A percentile compares a stretch with the other conserved stretches of the same genome.
These are phyloP conservation scores for Plasmodium gaboni DNA, from an alignment of 169 alveolate genomes.

Conservation along the genomic window DNA sequence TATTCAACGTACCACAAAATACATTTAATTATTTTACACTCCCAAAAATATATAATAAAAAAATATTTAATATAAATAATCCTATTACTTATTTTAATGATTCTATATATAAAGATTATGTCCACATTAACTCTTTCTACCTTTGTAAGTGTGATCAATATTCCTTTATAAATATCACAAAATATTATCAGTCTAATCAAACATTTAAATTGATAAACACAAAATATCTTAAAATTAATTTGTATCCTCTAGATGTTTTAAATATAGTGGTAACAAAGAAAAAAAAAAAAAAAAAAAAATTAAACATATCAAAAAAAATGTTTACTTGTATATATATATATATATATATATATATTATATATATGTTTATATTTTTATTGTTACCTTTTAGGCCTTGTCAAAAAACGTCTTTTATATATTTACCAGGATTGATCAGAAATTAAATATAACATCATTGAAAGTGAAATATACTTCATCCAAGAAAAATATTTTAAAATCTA, in stretches of 20 bases:
- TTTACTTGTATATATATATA: too few species aligned
- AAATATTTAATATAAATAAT: constrained; percentile 1
- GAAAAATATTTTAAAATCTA: constrained; percentile 2
- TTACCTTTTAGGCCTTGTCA: constrained; percentile 27
- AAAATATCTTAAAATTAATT: constrained; percentile 11
- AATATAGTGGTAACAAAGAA: constrained; percentile 20
- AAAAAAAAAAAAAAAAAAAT: background rate
- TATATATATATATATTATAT: background rate
- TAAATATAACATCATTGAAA: constrained; percentile 48
- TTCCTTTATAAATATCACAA: constrained; percentile 21
- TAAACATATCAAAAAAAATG: too few species aligned
- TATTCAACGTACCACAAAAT: constrained; percentile 6
- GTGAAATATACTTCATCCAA: constrained; percentile 39
- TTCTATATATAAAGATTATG: background rate
- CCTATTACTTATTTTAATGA: constrained; percentile 27
- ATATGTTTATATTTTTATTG: background rate
- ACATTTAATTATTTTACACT: constrained; percentile 42
- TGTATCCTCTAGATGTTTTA: constrained; percentile 27
- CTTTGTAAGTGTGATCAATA: constrained; percentile 43
- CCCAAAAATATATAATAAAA: constrained; percentile 10
- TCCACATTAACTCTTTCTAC: constrained; percentile 18
- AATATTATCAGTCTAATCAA: constrained; percentile 23
- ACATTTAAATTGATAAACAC: constrained; percentile 16
- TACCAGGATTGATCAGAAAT: constrained; percentile 22
- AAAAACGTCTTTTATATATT: constrained; percentile 52